These are phyloP conservation scores for Scedosporium dehoogii DNA, from an alignment of 2,329 filamentous ascomycete species.

Conservation along the genomic window DNA sequence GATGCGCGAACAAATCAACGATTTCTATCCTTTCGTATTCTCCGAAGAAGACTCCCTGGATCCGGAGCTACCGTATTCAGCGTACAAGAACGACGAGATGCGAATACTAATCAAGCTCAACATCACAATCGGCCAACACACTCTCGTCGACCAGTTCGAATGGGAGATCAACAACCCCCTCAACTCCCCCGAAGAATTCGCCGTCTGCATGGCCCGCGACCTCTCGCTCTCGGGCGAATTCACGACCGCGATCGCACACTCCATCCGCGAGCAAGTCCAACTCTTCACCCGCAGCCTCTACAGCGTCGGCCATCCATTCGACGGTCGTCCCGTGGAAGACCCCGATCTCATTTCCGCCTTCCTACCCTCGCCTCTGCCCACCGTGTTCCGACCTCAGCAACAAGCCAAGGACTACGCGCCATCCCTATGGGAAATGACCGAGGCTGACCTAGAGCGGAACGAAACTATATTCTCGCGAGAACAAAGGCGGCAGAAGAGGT, in stretches of 20 bases:
- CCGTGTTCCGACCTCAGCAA: constrained; percentile 81
- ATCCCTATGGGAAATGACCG: constrained; percentile 87
- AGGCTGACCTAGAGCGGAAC: constrained; percentile 79
- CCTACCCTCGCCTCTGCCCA: constrained; percentile 70
- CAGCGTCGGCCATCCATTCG: constrained; percentile 87
- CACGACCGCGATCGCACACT: constrained; percentile 93
- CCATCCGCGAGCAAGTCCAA: constrained; percentile 91
- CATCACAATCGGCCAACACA: constrained; percentile 93
- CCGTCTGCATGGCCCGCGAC: constrained; percentile 77
- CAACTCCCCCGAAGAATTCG: constrained; percentile 94
- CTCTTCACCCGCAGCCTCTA: constrained; percentile 91
- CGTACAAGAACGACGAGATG: constrained; percentile 99
- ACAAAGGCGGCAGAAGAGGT: constrained; percentile 88
- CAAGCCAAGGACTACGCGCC: constrained; percentile 90
- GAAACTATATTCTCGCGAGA: constrained; percentile 91
- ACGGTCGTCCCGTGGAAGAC: constrained; percentile 87
- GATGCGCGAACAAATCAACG: constrained; percentile 80
- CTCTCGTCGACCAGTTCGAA: constrained; percentile 92
- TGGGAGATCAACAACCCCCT: constrained; percentile 96
- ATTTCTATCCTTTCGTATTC: constrained; percentile 87
- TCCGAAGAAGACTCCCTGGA: constrained; percentile 86
- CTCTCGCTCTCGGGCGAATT: constrained; percentile 91
- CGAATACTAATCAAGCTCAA: constrained; percentile 91
- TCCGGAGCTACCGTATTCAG: constrained; percentile 77
- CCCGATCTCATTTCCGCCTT: constrained; percentile 80